These are phyloP conservation scores for Haplosporangium sp. DNA, from an alignment of 371 early-diverging fungal species.

Conservation along the genomic window DNA sequence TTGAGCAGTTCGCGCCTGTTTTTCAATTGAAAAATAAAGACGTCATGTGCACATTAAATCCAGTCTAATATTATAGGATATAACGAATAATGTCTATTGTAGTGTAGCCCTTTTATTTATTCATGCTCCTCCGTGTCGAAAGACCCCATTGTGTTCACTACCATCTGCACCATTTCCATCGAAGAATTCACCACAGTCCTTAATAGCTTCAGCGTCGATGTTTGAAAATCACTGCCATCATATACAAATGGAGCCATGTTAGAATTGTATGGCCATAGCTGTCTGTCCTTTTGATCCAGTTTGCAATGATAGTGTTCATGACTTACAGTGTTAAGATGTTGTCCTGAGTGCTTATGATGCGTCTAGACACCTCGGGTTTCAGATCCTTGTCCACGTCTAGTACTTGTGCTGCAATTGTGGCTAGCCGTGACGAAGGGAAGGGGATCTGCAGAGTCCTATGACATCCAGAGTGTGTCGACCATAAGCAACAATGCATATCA, in stretches of 20 bases:
- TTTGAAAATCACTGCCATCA: conserved; percentile 36
- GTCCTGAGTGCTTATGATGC: conserved; percentile 40
- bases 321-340: conserved; percentile 36
- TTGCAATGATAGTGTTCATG: too few relatives aligned
- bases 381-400: conserved; percentile 54
- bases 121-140: conserved; percentile 34
- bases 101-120: background rate
- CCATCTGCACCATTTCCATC: conserved; percentile 53
- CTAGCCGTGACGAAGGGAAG: conserved; percentile 44
- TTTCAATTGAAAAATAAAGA: too few relatives aligned
- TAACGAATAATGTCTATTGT: background rate
- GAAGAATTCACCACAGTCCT: conserved; percentile 51
- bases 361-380: conserved; percentile 51
- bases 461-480: background rate
- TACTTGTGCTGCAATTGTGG: conserved; percentile 48
- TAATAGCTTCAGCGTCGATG: conserved; percentile 43
- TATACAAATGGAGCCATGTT: too few relatives aligned
- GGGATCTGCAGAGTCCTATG: conserved; percentile 47
- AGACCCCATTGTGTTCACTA: conserved; percentile 48
- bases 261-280: too few relatives aligned
- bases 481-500: background rate
- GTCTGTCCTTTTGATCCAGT: too few relatives aligned
- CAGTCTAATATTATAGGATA: too few relatives aligned
- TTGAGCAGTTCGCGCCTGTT: too few relatives aligned
- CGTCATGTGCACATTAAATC: too few relatives aligned